phyloP scores from a whole-genome alignment of 2,329 filamentous ascomycete species.

The Phyllosticta citribraziliensis region DNA sequence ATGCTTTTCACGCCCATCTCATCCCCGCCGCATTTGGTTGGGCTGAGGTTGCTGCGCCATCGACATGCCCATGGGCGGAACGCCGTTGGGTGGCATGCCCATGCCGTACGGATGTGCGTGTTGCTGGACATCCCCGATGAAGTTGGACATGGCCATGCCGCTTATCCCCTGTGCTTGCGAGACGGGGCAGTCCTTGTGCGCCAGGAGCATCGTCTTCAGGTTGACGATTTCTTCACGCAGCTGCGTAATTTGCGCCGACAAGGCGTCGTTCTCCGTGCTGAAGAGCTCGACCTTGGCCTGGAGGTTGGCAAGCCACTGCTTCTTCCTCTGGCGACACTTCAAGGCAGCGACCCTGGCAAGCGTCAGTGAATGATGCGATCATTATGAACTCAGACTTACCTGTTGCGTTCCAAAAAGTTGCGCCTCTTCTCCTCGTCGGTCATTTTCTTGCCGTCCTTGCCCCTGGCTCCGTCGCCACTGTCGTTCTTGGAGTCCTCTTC shows the following conservation, averaged over 20 bases:
- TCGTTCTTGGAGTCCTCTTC: slow-evolving; percentile 29
- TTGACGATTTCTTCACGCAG: slow-evolving; percentile 90
- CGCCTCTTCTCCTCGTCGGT: slow-evolving; percentile 97
- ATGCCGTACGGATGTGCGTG: slow-evolving; percentile 41
- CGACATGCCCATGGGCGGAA: slow-evolving; percentile 24
- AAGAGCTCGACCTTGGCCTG: slow-evolving; percentile 93
- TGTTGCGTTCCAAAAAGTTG: slow-evolving; percentile 93
- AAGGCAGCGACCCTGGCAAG: slow-evolving; percentile 72
- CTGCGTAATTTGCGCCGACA: slow-evolving; percentile 73
- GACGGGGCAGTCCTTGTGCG: slow-evolving; percentile 93
- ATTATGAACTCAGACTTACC: slow-evolving; percentile 47
- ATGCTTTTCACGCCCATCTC: background rate
- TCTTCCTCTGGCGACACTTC: slow-evolving; percentile 96
- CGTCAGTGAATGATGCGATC: slow-evolving; percentile 16
- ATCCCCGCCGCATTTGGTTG: slow-evolving; percentile 20
- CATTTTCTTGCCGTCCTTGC: slow-evolving; percentile 67
- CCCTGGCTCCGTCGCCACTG: slow-evolving; percentile 22
- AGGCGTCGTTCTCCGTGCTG: slow-evolving; percentile 78
- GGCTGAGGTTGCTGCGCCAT: slow-evolving; percentile 19
- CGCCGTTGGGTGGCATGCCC: slow-evolving; percentile 31
- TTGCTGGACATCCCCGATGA: slow-evolving; percentile 35
- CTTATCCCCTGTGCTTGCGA: slow-evolving; percentile 72
- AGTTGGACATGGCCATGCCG: slow-evolving; percentile 40
- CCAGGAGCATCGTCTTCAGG: slow-evolving; percentile 81
- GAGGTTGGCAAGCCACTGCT: slow-evolving; percentile 94